Percentiles rank a stretch among this genome's conserved stretches.
phyloP scores from a whole-genome alignment of 176 grass and related monocot genomes.

The Guadua angustifolia region DNA sequence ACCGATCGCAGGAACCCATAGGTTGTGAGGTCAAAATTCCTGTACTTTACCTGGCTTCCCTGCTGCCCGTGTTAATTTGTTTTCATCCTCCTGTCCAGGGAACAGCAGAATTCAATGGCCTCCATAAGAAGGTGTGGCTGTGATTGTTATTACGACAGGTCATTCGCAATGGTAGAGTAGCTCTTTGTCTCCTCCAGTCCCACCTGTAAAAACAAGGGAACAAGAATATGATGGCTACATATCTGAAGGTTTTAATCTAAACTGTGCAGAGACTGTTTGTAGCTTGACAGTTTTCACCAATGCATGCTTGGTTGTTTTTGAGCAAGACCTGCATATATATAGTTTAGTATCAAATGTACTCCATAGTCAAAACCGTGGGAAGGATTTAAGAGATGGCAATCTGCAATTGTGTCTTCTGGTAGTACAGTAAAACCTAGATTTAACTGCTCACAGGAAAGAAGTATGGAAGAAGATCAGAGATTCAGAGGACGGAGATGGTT shows the following conservation, averaged over 20 bases:
- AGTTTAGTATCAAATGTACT: background rate
- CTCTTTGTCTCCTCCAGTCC: conserved; percentile 28
- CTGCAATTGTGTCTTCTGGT: background rate
- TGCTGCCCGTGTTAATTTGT: background rate
- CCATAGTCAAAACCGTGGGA: background rate
- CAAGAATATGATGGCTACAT: background rate
- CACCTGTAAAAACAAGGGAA: background rate
- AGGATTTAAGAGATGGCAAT: background rate
- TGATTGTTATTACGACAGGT: conserved; percentile 17
- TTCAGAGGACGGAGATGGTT: background rate
- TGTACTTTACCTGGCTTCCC: conserved; percentile 43
- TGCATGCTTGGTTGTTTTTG: background rate
- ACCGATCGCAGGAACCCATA: conserved; percentile 4
- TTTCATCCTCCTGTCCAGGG: conserved; percentile 38
- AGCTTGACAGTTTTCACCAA: conserved; percentile 10
- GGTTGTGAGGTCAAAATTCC: background rate
- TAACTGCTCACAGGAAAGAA: conserved; percentile 13
- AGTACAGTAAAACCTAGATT: conserved; percentile 8
- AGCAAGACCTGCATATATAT: background rate
- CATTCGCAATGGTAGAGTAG: conserved; percentile 35
- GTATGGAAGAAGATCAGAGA: background rate
- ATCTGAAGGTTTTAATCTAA: background rate
- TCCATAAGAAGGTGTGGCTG: conserved; percentile 39
- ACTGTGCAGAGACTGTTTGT: background rate
- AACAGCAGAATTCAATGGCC: conserved; percentile 63